phyloP scores from a whole-genome alignment of 305 asterid species.

The Fraxinus greggii region DNA sequence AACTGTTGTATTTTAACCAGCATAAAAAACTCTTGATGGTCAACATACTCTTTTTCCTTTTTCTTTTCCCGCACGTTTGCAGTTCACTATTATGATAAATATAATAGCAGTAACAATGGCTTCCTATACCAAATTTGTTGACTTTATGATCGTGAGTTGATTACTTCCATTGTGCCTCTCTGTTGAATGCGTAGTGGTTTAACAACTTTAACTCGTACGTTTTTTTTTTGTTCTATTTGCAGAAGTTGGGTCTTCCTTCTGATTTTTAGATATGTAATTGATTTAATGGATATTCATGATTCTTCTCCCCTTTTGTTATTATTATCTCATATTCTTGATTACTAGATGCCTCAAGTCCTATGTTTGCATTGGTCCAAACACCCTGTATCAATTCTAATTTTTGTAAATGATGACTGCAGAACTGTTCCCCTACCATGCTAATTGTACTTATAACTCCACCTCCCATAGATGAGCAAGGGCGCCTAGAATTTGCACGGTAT shows the following conservation, averaged over 20 bases:
- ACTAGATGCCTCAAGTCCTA: neutral
- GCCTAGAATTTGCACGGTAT: conserved; percentile 72
- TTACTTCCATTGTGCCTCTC: neutral
- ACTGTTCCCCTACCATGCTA: conserved; percentile 52
- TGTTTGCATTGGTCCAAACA: conserved; percentile 4
- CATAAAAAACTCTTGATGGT: neutral
- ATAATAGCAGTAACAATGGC: neutral
- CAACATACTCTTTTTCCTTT: neutral
- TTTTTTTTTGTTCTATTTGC: neutral
- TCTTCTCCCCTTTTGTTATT: neutral
- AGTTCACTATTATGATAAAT: neutral
- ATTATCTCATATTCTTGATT: neutral
- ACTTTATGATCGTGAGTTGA: neutral
- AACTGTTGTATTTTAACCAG: neutral
- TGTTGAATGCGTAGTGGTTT: neutral
- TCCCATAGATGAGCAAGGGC: conserved; percentile 72
- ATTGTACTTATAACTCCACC: conserved; percentile 84
- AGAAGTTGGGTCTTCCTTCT: neutral
- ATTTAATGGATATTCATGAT: neutral
- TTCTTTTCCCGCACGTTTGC: neutral
- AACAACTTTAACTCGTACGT: neutral
- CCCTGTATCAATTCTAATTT: conserved; percentile 24
- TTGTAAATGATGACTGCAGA: conserved; percentile 38
- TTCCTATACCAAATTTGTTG: neutral
- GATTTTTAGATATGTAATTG: neutral